Evolutionary conservation across 2,329 filamentous ascomycete genomes (phyloP), one percentile per base, ranked within the genome.

Genomic region (Fusarium acutatum): DNA sequence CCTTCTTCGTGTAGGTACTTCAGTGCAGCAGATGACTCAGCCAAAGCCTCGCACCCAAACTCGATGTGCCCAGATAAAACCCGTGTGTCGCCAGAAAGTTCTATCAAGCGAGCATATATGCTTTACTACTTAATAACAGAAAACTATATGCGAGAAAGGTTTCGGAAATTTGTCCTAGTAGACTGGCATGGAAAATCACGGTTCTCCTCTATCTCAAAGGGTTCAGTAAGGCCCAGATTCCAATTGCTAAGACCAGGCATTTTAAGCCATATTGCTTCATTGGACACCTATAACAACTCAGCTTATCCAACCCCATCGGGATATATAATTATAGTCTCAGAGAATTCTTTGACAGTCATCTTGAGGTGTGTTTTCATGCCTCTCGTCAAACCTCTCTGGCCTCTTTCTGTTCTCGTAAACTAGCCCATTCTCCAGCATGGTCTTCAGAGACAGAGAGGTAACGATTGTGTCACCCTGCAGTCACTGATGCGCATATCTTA

Each of bases 391-490:
- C 34, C 11, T 40, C 50, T 38, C 24, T 34, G 30, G 50, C 35
- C 15, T 41, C 24, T 38, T 24, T 15, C 17, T 18, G 35, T 50
- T 30, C 24, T 26, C 17, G 17, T 38, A 40, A 18, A 34, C 28
- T 22, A 54, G 50, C 11, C 20, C 26, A 32, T 54, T 26, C 41
- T 28, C 34, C 15, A 34, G 46, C 43, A 49, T 35, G 28, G 7
- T 24, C 22, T 18, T 64, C 44, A 6, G 28, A 14, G 34, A 26
- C 43, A 50, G 8, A 46, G 18, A 50, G 43, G 32, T 26, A 57
- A 49, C n/a, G 30, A 62, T 58, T 41, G 54, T 67, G 40, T 72
- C 67, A 72, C 54, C 49, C 40, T 74, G 62, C 54, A 68, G 67
- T 68, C 46, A 64, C 41, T 26, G 30, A 49, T 60, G 34, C 41